These are phyloP conservation scores for Mollisiaceae sp. DNA, from an alignment of 2,329 filamentous ascomycete species.

Conservation along the genomic window DNA sequence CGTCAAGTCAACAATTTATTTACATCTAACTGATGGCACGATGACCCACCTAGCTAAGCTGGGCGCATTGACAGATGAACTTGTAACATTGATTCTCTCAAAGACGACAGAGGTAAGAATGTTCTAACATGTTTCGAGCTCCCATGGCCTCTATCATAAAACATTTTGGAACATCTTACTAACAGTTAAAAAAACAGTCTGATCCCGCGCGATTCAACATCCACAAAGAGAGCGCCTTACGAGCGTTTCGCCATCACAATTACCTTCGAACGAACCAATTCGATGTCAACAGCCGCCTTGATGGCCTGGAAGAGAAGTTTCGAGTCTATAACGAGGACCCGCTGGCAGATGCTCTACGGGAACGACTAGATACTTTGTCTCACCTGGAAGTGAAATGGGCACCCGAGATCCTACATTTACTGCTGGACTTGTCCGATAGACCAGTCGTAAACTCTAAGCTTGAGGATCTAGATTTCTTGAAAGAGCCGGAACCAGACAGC, in stretches of 20 bases:
- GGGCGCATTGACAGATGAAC: slow-evolving; percentile 69
- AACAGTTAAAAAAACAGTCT: slow-evolving; percentile 36
- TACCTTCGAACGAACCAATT: slow-evolving; percentile 77
- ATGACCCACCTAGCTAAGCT: slow-evolving; percentile 77
- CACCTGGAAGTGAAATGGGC: slow-evolving; percentile 64
- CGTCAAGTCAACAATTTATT: background rate
- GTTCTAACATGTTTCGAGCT: slow-evolving; percentile 2
- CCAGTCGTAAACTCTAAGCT: slow-evolving; percentile 74
- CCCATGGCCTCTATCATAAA: background rate
- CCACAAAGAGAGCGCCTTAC: slow-evolving; percentile 56
- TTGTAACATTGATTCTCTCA: slow-evolving; percentile 69
- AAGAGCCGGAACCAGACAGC: slow-evolving; percentile 49
- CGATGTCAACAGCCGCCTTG: slow-evolving; percentile 66
- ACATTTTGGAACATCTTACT: slow-evolving; percentile 2
- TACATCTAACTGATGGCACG: background rate
- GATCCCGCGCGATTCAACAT: slow-evolving; percentile 47
- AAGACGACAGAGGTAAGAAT: slow-evolving; percentile 56
- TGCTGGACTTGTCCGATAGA: slow-evolving; percentile 81
- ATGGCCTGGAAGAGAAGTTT: slow-evolving; percentile 86
- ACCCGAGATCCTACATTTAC: slow-evolving; percentile 78
- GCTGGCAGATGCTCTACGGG: slow-evolving; percentile 71
- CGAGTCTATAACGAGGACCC: slow-evolving; percentile 78
- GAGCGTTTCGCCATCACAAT: slow-evolving; percentile 57
- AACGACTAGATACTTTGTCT: slow-evolving; percentile 64
- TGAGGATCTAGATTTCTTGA: slow-evolving; percentile 63